These are phyloP conservation scores for Leccinum subrobustum DNA, from an alignment of 1,284 basidiomycete genomes.

Conservation along the genomic window DNA sequence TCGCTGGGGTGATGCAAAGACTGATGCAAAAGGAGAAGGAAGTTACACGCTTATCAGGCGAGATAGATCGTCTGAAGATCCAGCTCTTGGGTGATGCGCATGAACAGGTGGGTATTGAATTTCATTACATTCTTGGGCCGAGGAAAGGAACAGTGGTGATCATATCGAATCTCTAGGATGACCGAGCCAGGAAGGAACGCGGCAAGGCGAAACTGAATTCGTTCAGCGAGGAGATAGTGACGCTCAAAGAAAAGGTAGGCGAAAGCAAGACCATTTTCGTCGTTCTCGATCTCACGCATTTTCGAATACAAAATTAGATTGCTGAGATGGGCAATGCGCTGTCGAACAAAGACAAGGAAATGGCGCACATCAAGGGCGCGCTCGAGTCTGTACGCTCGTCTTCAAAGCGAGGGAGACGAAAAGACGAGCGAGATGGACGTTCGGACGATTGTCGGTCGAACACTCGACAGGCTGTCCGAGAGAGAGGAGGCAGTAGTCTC, in stretches of 20 bases:
- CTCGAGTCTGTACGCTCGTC: conserved; percentile 83
- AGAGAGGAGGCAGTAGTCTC: conserved; percentile 68
- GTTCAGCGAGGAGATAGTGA: conserved; percentile 75
- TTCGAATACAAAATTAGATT: conserved; percentile 39
- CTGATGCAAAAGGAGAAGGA: conserved; percentile 85
- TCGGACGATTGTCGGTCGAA: conserved; percentile 65
- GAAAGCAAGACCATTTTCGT: background rate
- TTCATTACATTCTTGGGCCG: conserved; percentile 2
- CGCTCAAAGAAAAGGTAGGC: conserved; percentile 65
- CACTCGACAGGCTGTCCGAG: conserved; percentile 68
- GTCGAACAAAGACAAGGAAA: conserved; percentile 67
- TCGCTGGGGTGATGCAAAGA: conserved; percentile 79
- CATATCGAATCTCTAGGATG: conserved; percentile 52
- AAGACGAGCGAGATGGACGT: conserved; percentile 59
- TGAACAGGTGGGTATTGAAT: conserved; percentile 49
- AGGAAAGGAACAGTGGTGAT: background rate
- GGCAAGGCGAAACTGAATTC: conserved; percentile 74
- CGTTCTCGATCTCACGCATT: conserved; percentile 1
- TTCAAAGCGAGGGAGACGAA: conserved; percentile 54
- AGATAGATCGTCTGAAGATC: conserved; percentile 63
- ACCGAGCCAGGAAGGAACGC: conserved; percentile 74
- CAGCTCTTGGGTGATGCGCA: conserved; percentile 55
- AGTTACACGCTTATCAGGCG: conserved; percentile 70
- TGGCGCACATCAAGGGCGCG: conserved; percentile 76
- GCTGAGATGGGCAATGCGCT: conserved; percentile 51